Evolutionary conservation across 805 yeast genomes (phyloP).

Genomic region (Ascoidea tarda): DNA sequence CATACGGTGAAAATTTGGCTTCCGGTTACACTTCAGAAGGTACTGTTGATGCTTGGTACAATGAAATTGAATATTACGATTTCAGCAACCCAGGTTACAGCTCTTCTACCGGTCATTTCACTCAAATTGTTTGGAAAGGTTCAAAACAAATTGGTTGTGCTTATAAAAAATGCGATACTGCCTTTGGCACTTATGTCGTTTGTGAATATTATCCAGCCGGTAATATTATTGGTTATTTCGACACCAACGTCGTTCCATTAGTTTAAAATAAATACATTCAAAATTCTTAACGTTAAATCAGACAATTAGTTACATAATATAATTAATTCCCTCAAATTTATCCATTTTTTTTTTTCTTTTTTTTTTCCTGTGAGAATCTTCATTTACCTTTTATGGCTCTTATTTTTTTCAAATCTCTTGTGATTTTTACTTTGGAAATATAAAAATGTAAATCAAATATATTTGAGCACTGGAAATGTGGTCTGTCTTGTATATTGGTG

Average conservation of each 20-base stretch:
- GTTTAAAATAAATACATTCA: not conserved
- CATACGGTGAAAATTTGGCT: slow-evolving; percentile 70
- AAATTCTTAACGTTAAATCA: no score
- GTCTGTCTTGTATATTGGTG: no score
- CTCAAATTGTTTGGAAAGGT: slow-evolving; percentile 61
- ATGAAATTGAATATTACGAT: slow-evolving; percentile 43
- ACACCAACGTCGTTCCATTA: slow-evolving; percentile 21
- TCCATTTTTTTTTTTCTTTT: not conserved
- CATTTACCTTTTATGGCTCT: not conserved
- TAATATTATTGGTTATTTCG: slow-evolving; percentile 29
- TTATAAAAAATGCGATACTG: slow-evolving; percentile 27
- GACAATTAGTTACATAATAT: slow-evolving; percentile 28
- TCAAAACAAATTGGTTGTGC: slow-evolving; percentile 58
- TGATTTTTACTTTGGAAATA: no score
- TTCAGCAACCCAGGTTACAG: slow-evolving; percentile 36
- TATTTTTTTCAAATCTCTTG: not conserved
- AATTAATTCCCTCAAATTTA: not conserved
- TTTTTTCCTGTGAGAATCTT: not conserved
- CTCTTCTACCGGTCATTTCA: slow-evolving; percentile 54
- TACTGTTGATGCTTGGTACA: slow-evolving; percentile 60
- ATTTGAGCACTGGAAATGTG: no score
- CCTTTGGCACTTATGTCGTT: slow-evolving; percentile 47
- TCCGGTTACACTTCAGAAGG: slow-evolving; percentile 38
- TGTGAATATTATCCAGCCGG: slow-evolving; percentile 55
- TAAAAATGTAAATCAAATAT: no score